Evolutionary conservation across 192 early-diverging fungal species (phyloP).

Genomic region (Coemansia sp.): DNA sequence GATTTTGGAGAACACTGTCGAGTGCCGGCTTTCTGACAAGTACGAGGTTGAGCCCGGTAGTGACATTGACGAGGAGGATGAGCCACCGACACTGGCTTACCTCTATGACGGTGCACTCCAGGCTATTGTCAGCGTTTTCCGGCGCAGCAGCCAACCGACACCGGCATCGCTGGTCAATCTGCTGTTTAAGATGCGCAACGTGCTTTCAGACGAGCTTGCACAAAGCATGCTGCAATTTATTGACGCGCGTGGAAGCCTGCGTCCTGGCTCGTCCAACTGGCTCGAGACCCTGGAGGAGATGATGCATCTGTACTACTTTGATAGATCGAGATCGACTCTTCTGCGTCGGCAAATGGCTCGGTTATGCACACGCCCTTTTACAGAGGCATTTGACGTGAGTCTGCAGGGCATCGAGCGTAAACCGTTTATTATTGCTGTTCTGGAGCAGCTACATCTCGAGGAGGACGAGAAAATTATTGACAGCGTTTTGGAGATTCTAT

Average conservation of each 20-base stretch:
- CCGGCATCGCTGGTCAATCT: conserved; percentile 21
- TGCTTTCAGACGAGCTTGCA: conserved; percentile 45
- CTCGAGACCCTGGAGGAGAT: conserved; percentile 30
- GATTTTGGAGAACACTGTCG: conserved; percentile 34
- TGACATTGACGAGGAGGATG: conserved; percentile 9
- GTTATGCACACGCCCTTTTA: conserved; percentile 23
- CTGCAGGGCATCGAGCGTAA: conserved; percentile 9
- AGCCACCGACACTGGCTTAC: conserved; percentile 12
- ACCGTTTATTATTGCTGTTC: conserved; percentile 30
- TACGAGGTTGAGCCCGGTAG: conserved; percentile 9
- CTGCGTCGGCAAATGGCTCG: conserved; percentile 35
- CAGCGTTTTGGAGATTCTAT: conserved; percentile 29
- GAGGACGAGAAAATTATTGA: conserved; percentile 32
- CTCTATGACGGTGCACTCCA: conserved; percentile 39
- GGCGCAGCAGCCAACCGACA: conserved; percentile 13
- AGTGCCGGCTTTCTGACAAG: conserved; percentile 23
- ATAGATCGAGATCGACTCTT: conserved; percentile 31
- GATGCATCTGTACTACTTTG: conserved; percentile 53
- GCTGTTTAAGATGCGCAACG: conserved; percentile 31
- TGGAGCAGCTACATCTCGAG: conserved; percentile 46
- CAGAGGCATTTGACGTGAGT: conserved; percentile 14
- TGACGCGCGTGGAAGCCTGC: conserved; percentile 31
- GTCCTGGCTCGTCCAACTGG: conserved; percentile 27
- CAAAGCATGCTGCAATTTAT: conserved; percentile 34
- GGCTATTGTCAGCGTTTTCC: conserved; percentile 27